Evolutionary conservation across 495 filamentous ascomycete genomes (phyloP), one percentile per base, ranked within the genome.

Genomic region (Penicillium angulare): DNA sequence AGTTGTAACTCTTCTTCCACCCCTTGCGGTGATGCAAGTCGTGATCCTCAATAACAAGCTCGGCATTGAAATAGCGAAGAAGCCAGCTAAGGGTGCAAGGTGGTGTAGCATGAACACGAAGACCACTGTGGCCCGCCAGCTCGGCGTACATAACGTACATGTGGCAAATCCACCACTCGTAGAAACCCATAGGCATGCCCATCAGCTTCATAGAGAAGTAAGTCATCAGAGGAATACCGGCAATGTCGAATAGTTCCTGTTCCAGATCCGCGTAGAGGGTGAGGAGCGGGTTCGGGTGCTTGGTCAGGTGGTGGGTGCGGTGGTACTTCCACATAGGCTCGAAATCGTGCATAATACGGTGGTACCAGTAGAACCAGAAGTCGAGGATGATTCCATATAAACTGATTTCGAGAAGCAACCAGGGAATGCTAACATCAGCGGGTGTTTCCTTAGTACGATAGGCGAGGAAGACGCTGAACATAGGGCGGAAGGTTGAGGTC

Each of bases 281-380:
- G 17, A 72, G 49, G 1, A 71, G 55, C 10, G 69, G 63, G 50
- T 69, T 71, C 3, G 69, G 69, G 39, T 72, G 69, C 49, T 72
- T 72, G 6, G 69, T 71, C 1, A 72, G 57, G 43, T 72, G 69
- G 55, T 72, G 69, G 5, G 69, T 72, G 16, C 67, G 67, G 54
- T 72, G 69, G 59, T 63, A 72, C 29, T 71, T 65, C 69, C 69
- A 72, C 3, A 72, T 60, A 0, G 43, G 43, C 34, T 43, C 59
- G 13, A 66, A 39, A 16, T 69, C 67, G 32, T 72, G 69, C 63
- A 68, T 69, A 7, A 63, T 9, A 1, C 69, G 67, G 39, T 72
- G 69, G 50, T 70, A 69, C 65, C 67, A 70, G 52, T 72, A 72
- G 55, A 72, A 72, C 68, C 68, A 72, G 55, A 72, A 72, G 51